Evolutionary conservation across 2,329 filamentous ascomycete genomes (phyloP), one percentile per base, ranked within the genome.

Genomic region (Pseudogymnoascus sp.): DNA sequence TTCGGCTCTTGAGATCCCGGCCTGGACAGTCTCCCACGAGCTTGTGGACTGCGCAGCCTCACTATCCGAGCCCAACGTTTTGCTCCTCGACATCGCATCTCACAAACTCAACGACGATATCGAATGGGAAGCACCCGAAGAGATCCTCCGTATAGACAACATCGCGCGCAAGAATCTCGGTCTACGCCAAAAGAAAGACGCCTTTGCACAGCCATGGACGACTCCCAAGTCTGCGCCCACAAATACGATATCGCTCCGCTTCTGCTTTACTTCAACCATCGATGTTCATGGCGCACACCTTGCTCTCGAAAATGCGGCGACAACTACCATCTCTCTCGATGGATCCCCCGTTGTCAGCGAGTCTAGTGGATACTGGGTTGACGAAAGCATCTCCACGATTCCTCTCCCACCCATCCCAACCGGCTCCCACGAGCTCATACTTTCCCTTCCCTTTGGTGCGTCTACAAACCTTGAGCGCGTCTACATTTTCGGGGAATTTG

Each of bases 111-210:
- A 42, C 38, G 63, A 68, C 42, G 64, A 65, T 21, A 64, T 62
- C 9, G 44, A 60, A 6, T 72, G 70, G 70, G 67, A 67, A 7
- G 31, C 60, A 7, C 46, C 63, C 1, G 64, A 63, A 2, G 72
- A 74, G 53, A 67, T 74, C 23, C 68, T 73, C 4, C 66, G 65
- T 29, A 70, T 73, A 15, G 72, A 74, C 33, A 73, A 73, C 17
- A 42, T 42, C 37, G 68, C 73, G n/a, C 69, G 72, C 1, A 46
- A 59, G 1, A 63, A 64, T 0, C 65, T 74, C 0, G 46, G 64
- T 3, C 65, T 74, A 4, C 72, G 70, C 0, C 66, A 50, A 0
- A 73, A 73, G 62, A 67, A 68, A 4, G 59, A 61, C 3, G 69
- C 68, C 3, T 72, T 68, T 65, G 68, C 64, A 38, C 72, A 74